These are phyloP conservation scores for Lupinus albus DNA, from an alignment of 306 rosid species.

Conservation along the genomic window DNA sequence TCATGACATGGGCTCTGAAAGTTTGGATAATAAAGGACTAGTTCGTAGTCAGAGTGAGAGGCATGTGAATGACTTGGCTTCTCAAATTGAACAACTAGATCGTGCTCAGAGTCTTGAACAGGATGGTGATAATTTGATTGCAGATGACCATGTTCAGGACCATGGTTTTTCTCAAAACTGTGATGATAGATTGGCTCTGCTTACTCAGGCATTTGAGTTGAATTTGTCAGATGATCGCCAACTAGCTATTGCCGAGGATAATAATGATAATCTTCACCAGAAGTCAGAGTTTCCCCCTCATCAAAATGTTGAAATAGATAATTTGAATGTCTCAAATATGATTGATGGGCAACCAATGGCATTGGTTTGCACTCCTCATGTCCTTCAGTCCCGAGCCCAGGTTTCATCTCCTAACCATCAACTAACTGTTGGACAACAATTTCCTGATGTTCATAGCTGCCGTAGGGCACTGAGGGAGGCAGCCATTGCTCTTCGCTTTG, in stretches of 20 bases:
- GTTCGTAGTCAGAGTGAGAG: slow-evolving; percentile 27
- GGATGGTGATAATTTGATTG: slow-evolving; percentile 39
- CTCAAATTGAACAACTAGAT: slow-evolving; percentile 27
- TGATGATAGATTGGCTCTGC: slow-evolving; percentile 32
- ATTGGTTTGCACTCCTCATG: slow-evolving; percentile 33
- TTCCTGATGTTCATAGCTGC: slow-evolving; percentile 77
- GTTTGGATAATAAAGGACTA: slow-evolving; percentile 38
- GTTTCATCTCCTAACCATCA: slow-evolving; percentile 50
- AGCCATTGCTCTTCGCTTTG: slow-evolving; percentile 72
- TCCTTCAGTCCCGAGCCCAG: slow-evolving; percentile 55
- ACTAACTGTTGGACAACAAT: slow-evolving; percentile 69
- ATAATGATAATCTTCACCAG: slow-evolving; percentile 42
- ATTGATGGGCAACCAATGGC: slow-evolving; percentile 35
- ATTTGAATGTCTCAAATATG: slow-evolving; percentile 42
- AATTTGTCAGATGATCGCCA: slow-evolving; percentile 49
- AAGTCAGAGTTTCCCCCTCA: slow-evolving; percentile 49
- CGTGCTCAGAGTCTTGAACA: slow-evolving; percentile 42
- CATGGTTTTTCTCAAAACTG: slow-evolving; percentile 35
- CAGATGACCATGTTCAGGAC: slow-evolving; percentile 36
- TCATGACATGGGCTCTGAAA: slow-evolving; percentile 36
- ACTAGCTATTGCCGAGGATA: slow-evolving; percentile 46
- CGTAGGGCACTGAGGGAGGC: slow-evolving; percentile 77
- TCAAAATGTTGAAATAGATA: slow-evolving; percentile 48
- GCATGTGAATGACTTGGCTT: slow-evolving; percentile 38
- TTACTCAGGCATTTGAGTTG: slow-evolving; percentile 39